These are phyloP conservation scores for Heliamphora pulchella DNA, from an alignment of 179 eudicot genomes.

Conservation along the genomic window DNA sequence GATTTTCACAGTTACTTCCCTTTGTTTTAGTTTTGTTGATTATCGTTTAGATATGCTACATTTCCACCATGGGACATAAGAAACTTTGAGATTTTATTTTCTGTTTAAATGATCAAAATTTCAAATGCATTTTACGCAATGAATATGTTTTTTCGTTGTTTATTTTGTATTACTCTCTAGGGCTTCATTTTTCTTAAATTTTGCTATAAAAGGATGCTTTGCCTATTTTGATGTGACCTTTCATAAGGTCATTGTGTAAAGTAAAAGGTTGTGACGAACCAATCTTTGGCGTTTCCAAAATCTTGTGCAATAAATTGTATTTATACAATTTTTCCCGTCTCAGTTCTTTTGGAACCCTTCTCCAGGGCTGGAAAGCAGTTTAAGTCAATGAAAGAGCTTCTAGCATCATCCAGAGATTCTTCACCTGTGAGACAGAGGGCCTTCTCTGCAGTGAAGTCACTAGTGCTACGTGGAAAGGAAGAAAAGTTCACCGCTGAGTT, in stretches of 20 bases:
- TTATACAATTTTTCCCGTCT: background rate
- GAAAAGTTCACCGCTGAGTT: conserved; percentile 57
- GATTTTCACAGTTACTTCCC: background rate
- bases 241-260: background rate
- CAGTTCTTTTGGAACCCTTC: background rate
- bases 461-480: conserved; percentile 77
- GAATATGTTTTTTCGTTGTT: background rate
- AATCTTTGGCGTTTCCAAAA: background rate
- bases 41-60: background rate
- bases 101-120: background rate
- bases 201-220: conserved; percentile 7
- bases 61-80: conserved; percentile 3
- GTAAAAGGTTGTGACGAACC: background rate
- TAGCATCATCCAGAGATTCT: conserved; percentile 63
- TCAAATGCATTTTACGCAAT: too few relatives aligned
- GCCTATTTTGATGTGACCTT: background rate
- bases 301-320: background rate
- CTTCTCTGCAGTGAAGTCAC: conserved; percentile 72
- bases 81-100: background rate
- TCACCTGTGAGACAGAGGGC: conserved; percentile 91
- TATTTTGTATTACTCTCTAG: background rate
- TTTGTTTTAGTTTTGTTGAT: conserved; percentile 10
- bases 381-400: conserved; percentile 62
- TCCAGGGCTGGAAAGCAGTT: conserved; percentile 57
- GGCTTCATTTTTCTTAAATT: background rate